Evolutionary conservation across 208 protist species (phyloP), one percentile per base, ranked within the genome.

Genomic region (Trypanosoma theileri): DNA sequence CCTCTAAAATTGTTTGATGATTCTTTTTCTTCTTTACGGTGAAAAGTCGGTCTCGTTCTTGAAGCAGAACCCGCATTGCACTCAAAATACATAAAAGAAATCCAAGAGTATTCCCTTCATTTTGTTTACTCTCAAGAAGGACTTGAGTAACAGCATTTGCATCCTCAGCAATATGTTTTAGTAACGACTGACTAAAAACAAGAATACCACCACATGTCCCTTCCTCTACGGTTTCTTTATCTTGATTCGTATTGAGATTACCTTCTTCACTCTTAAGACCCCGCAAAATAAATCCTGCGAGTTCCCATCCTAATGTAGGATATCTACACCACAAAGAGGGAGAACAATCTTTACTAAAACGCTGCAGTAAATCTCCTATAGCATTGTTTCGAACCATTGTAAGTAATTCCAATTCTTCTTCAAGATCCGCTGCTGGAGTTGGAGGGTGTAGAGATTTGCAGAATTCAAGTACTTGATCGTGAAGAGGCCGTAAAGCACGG

Each of bases 381-480:
- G 13, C 19, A 16, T 53, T 44, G 28, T 28, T 13, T 17, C 50
- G 26, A 40, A 71, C 21, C 7, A 55, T 57, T 19, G 70, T 70
- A 8, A 84, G 69, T 28, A 88, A 61, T 22, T 71, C 54, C 19
- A 77, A 58, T 55, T 91, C 85, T 13, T 85, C 76, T 42, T 81
- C 82, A 0, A 59, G 45, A n/a, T 55, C 68, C 12, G 51, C 54
- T 35, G 75, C 44, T 42, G 71, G 60, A 22, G 86, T 79, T 3
- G 85, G 88, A 14, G 75, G 69, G 19, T 40, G 63, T 11, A 89
- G 71, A 7, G 77, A 83, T 21, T 28, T 31, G 59, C 76, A 81
- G 58, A 91, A 94, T 26, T 59, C 54, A 46, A 80, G 60, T 17
- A 91, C 70, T 74, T 89, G 85, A 70, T 82, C 73, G 19, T 77